These are phyloP conservation scores for Metarhizium humberi DNA, from an alignment of 2,329 filamentous ascomycete genomes.

Conservation along the genomic window DNA sequence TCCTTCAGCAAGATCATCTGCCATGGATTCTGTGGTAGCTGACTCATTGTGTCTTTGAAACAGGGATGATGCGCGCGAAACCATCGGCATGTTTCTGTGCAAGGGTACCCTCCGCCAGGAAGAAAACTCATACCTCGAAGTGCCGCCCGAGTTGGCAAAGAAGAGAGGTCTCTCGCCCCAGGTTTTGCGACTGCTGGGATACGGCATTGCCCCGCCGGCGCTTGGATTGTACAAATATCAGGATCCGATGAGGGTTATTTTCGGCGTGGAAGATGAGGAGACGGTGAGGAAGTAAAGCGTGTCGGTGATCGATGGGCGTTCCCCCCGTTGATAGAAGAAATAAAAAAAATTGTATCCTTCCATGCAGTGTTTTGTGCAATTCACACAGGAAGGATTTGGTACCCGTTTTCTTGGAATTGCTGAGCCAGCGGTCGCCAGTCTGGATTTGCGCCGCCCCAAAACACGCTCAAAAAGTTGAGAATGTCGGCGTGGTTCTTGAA, in stretches of 20 bases:
- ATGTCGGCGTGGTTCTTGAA: constrained; percentile 16
- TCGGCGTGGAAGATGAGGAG: constrained; percentile 26
- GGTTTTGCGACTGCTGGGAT: constrained; percentile 21
- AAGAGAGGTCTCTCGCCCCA: constrained; percentile 21
- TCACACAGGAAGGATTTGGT: constrained; percentile 14
- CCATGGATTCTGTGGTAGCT: too few species aligned
- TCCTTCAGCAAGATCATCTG: not conserved
- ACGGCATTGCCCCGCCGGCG: constrained; percentile 22
- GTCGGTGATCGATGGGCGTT: not conserved
- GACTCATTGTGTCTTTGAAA: too few species aligned
- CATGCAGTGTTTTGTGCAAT: too few species aligned
- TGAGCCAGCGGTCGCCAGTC: constrained; percentile 18
- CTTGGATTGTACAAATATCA: constrained; percentile 26
- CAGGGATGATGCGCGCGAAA: constrained; percentile 19
- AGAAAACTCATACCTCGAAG: constrained; percentile 23
- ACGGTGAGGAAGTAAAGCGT: constrained; percentile 11
- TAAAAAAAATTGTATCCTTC: too few species aligned
- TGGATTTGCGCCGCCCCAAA: constrained; percentile 14
- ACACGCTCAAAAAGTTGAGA: constrained; percentile 13
- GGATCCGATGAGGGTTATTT: constrained; percentile 26
- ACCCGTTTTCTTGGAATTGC: constrained; percentile 12
- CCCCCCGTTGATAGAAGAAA: too few species aligned
- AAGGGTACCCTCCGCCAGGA: constrained; percentile 23
- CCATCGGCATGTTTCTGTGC: constrained; percentile 25
- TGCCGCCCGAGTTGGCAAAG: constrained; percentile 19